Base-by-base conservation (phyloP, 306 rosid species). In the Styphnolobium japonicum region DNA sequence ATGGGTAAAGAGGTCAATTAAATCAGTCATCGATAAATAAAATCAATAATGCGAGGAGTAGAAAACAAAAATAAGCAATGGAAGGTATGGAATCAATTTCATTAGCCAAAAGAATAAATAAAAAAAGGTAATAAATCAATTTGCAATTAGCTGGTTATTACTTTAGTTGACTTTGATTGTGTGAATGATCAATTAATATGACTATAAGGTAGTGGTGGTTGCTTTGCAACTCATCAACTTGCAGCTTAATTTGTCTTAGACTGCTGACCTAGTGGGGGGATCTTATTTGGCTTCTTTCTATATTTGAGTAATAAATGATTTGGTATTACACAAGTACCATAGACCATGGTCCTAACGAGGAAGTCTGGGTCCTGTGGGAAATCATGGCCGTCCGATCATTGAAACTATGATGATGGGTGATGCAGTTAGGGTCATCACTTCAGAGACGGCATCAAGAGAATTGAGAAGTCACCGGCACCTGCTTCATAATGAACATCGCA, bases 21-120 rank as follows among this genome's bases (percentile, higher is more conserved):
- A 40, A 12, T 67, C 3, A 11, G 2, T 14, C 19, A 43, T 15
- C 6, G 14, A 43, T 8, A 22, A 43, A 23, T 23, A 68, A 56
- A 69, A n/a, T 49, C n/a, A 48, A 62, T 42, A 27, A 21, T 10
- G 37, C 16, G 3, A 56, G n/a, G 5, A 5, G 12, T 80, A 58
- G 5, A 33, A 15, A 51, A 66, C 36, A 10, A 71, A 67, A 57
- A 8, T 61, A 34, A 58, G 56, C 16, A 67, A 68, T 34, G 80
- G 53, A 31, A 49, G 83, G 81, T 70, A 33, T 46, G 71, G 65
- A n/a, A 49, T 81, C 73, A 29, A 31, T 46, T 79, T 21, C 49
- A 33, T 80, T 23, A 10, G 11, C 57, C 62, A n/a, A 2, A 18
- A 37, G 31, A 63, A 40, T 33, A 31, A 57, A 56, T 3, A 63